Evolutionary conservation across 495 filamentous ascomycete genomes (phyloP).

Genomic region (Sordaria brevicollis): DNA sequence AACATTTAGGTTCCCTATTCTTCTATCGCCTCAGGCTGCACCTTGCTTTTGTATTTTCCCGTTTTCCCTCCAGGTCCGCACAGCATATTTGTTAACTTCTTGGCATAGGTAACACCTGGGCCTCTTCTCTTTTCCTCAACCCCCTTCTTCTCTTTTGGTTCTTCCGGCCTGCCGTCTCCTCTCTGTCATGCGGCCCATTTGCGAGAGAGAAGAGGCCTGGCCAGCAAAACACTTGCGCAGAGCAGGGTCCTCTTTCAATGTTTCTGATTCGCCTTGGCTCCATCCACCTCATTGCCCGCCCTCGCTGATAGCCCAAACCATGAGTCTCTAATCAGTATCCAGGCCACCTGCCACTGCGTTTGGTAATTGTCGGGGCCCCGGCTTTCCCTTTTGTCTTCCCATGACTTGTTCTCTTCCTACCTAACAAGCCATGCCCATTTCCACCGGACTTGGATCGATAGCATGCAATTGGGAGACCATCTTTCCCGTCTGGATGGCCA

Average conservation of each 20-base stretch:
- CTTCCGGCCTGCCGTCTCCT: conserved; percentile 1
- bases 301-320: conserved; percentile 3
- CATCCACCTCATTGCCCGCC: too few species aligned
- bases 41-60: neutral
- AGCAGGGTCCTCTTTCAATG: neutral
- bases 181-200: too few species aligned
- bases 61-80: neutral
- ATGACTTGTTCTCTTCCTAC: conserved; percentile 5
- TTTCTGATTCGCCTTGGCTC: neutral
- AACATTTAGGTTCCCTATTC: neutral
- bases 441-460: too few species aligned
- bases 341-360: neutral
- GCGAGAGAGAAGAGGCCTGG: too few species aligned
- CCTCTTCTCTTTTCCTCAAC: neutral
- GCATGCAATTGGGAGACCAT: neutral
- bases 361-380: conserved; percentile 28
- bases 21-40: neutral
- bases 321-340: conserved; percentile 3
- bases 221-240: neutral
- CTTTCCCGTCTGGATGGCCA: too few species aligned
- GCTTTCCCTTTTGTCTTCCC: conserved; percentile 31
- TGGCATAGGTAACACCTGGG: neutral
- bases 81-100: neutral
- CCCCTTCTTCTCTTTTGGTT: conserved; percentile 2
- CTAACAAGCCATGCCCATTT: conserved; percentile 9